phyloP scores from a whole-genome alignment of 495 filamentous ascomycete species.

The Bacidia rubella region DNA sequence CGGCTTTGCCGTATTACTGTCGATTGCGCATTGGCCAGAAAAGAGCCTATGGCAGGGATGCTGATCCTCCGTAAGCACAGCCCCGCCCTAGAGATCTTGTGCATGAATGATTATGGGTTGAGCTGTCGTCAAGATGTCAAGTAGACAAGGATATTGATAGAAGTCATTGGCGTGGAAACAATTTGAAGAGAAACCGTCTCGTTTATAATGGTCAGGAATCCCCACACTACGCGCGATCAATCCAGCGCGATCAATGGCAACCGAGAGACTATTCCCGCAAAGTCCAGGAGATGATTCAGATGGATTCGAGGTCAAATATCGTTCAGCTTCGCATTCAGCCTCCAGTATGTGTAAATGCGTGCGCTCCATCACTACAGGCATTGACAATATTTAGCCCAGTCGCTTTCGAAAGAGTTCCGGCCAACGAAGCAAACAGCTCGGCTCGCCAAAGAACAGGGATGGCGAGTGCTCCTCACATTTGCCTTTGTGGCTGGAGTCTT shows the following conservation, averaged over 20 bases:
- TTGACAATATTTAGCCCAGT: not conserved
- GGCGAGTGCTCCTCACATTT: constrained; percentile 8
- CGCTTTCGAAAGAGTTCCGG: constrained; percentile 4
- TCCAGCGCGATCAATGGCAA: no score
- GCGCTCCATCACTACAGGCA: not conserved
- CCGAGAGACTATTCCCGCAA: not conserved
- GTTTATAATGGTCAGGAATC: no score
- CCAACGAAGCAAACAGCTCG: constrained; percentile 9
- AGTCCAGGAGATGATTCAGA: not conserved
- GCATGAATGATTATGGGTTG: not conserved
- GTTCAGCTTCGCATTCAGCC: not conserved
- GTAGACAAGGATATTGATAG: no score
- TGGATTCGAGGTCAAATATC: not conserved
- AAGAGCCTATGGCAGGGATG: not conserved
- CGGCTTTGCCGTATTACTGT: not conserved
- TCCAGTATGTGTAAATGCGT: not conserved
- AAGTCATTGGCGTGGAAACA: no score
- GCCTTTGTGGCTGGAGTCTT: constrained; percentile 7
- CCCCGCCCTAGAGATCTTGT: not conserved
- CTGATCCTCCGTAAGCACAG: not conserved
- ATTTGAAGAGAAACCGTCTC: no score
- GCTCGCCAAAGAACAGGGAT: constrained; percentile 6
- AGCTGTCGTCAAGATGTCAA: not conserved
- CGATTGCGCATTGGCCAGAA: not conserved
- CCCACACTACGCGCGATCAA: no score